These are phyloP conservation scores for Glycine soja DNA, from an alignment of 306 rosid species.

Conservation along the genomic window DNA sequence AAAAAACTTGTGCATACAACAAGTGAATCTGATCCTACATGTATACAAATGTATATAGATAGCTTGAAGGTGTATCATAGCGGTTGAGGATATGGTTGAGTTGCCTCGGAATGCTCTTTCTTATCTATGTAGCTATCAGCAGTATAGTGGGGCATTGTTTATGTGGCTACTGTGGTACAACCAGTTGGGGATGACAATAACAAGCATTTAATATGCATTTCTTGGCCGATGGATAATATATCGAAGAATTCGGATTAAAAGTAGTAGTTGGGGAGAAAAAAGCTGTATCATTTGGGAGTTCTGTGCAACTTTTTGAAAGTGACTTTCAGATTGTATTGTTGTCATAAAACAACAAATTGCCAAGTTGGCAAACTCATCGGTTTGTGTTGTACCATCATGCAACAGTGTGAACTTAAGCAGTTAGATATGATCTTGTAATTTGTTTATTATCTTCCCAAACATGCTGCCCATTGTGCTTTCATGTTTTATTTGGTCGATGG, in stretches of 20 bases:
- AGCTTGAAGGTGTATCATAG: background rate
- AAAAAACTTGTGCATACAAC: no score
- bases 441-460: conserved; percentile 11
- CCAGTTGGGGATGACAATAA: conserved; percentile 35
- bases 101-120: background rate
- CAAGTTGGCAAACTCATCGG: conserved; percentile 31
- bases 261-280: conserved; percentile 31
- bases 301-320: conserved; percentile 45
- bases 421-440: background rate
- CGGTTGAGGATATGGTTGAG: conserved; percentile 10
- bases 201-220: conserved; percentile 45
- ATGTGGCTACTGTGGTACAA: conserved; percentile 44
- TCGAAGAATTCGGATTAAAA: conserved; percentile 35
- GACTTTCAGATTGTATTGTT: conserved; percentile 33
- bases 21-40: no score
- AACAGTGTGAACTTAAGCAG: conserved; percentile 33
- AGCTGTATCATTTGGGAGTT: conserved; percentile 28
- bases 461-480: background rate
- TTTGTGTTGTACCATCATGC: conserved; percentile 39
- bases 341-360: conserved; percentile 31
- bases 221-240: conserved; percentile 4
- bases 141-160: conserved; percentile 41
- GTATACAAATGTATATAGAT: no score
- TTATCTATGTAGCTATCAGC: background rate
- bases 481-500: background rate